These are phyloP conservation scores for Lipomyces orientalis DNA, from an alignment of 805 yeast species.

Conservation along the genomic window DNA sequence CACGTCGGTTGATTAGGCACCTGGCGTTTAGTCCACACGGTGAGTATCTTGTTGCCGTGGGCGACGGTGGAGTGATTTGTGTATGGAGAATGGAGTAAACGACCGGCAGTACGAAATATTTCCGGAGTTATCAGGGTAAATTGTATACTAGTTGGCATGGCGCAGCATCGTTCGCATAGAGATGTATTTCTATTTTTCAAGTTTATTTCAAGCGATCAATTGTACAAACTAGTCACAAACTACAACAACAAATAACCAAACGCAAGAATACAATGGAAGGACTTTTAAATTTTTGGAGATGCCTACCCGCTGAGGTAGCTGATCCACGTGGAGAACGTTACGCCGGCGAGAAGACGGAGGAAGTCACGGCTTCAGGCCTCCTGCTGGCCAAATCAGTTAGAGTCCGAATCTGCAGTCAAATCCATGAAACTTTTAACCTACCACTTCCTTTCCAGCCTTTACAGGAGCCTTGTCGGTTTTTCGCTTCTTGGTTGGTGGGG, in stretches of 20 bases:
- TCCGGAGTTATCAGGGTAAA: background rate
- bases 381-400: background rate
- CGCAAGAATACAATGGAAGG: background rate
- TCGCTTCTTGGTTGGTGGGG: conserved; percentile 36
- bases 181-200: background rate
- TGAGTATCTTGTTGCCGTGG: conserved; percentile 31
- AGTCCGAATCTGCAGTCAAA: background rate
- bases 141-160: background rate
- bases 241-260: background rate
- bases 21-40: conserved; percentile 33
- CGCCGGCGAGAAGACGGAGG: background rate
- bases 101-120: background rate
- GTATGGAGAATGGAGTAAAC: conserved; percentile 18
- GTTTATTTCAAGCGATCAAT: background rate
- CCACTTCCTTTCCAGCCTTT: background rate
- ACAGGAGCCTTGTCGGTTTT: conserved; percentile 19
- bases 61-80: conserved; percentile 34
- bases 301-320: background rate
- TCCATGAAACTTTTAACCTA: background rate
- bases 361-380: background rate
- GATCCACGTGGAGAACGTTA: background rate
- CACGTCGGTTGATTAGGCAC: conserved; percentile 25
- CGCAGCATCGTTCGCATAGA: background rate
- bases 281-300: background rate
- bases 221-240: background rate